A percentile compares a stretch with the other conserved stretches of the same genome.
Conservation (phyloP, 345 rosid genomes). For the Carallia brachiata region DNA sequence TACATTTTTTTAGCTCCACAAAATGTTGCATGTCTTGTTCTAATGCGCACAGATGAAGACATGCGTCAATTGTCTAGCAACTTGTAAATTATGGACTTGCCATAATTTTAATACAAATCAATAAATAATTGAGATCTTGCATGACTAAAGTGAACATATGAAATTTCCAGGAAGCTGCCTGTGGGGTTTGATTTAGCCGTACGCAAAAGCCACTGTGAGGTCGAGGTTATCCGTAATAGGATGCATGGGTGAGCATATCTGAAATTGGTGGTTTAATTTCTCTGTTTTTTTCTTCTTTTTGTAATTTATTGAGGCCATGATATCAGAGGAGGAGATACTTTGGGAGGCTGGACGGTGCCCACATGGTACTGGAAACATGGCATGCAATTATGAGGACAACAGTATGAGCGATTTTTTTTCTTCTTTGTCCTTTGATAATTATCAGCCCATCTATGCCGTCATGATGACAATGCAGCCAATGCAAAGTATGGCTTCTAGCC, state of each 20-base stretch:
- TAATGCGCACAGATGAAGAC: not conserved
- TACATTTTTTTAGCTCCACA: too few species aligned
- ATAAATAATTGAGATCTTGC: too few species aligned
- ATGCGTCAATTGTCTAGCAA: not conserved
- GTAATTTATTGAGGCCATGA: too few species aligned
- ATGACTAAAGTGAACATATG: not conserved
- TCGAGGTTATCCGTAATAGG: too few species aligned
- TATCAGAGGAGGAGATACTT: not conserved
- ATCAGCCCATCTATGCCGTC: not conserved
- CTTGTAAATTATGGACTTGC: not conserved
- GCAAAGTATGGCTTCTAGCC: too few species aligned
- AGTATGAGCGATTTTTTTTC: not conserved
- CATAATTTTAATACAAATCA: too few species aligned
- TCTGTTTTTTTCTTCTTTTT: too few species aligned
- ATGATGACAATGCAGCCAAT: not conserved
- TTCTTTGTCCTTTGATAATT: not conserved
- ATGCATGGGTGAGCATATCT: not conserved
- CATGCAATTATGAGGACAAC: not conserved
- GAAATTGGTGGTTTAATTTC: not conserved
- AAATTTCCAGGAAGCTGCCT: constrained; percentile 12
- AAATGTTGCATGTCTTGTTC: too few species aligned
- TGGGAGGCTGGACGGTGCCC: too few species aligned
- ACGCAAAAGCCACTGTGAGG: too few species aligned
- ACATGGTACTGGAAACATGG: too few species aligned
- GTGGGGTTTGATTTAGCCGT: too few species aligned